phyloP scores from a whole-genome alignment of 83 land plant genomes.

The Picea engelmannii region DNA sequence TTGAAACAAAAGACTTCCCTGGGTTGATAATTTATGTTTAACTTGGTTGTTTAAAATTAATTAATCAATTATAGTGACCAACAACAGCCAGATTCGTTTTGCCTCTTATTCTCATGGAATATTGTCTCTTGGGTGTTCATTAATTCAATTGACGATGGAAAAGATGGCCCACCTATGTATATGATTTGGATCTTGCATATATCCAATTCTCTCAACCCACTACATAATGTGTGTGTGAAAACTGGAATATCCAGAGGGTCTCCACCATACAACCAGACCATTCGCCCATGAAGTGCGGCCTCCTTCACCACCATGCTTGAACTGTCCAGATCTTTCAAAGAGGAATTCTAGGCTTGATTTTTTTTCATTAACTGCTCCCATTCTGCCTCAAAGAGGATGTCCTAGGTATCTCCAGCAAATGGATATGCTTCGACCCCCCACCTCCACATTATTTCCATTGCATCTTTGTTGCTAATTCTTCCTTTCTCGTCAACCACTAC shows the following conservation, averaged over 20 bases:
- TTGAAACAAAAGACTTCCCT: too few species aligned
- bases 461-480: background rate
- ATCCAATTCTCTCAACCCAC: background rate
- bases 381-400: background rate
- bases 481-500: background rate
- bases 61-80: too few species aligned
- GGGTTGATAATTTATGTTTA: too few species aligned
- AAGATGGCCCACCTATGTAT: background rate
- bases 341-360: background rate
- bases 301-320: background rate
- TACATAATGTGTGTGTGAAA: background rate
- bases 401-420: background rate
- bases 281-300: background rate
- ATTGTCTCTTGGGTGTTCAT: background rate
- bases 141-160: background rate
- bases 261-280: background rate
- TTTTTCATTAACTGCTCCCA: background rate
- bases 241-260: background rate
- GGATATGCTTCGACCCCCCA: conserved; percentile 1
- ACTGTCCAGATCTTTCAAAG: background rate
- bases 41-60: too few species aligned
- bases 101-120: background rate
- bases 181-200: background rate
- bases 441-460: background rate
- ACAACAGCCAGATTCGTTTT: too few species aligned